These are phyloP conservation scores for Ceratobasidium sp. DNA, from an alignment of 1,284 basidiomycete species.

Conservation along the genomic window DNA sequence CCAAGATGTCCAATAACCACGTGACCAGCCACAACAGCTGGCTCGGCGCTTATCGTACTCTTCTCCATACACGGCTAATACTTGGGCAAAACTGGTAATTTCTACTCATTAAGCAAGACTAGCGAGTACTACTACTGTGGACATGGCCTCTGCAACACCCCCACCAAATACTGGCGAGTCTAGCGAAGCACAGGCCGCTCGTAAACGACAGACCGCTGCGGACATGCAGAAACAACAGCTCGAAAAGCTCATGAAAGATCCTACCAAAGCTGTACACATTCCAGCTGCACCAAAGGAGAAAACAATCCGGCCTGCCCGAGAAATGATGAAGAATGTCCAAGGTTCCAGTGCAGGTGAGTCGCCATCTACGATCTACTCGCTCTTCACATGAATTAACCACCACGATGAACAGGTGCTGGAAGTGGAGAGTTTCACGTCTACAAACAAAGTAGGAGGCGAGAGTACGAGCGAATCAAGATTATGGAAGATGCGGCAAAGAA, in stretches of 20 bases:
- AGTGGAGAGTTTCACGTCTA: slow-evolving; percentile 99
- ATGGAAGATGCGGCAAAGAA: slow-evolving; percentile 87
- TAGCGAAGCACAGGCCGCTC: slow-evolving; percentile 57
- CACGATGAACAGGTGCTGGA: slow-evolving; percentile 68
- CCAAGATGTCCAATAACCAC: not conserved
- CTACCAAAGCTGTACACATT: slow-evolving; percentile 80
- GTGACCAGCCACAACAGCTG: slow-evolving; percentile 21
- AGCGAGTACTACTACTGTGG: not conserved
- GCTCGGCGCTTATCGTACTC: slow-evolving; percentile 19
- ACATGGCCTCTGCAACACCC: slow-evolving; percentile 25
- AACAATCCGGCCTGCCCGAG: slow-evolving; percentile 79
- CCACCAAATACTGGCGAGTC: slow-evolving; percentile 9
- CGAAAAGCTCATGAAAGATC: slow-evolving; percentile 88
- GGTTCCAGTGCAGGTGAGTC: slow-evolving; percentile 81
- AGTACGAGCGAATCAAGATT: slow-evolving; percentile 93
- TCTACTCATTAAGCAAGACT: not conserved
- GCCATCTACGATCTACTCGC: too few species aligned
- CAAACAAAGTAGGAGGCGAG: slow-evolving; percentile 92
- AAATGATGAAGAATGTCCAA: slow-evolving; percentile 99
- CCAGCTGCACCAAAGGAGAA: slow-evolving; percentile 83
- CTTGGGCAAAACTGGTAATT: not conserved
- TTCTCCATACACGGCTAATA: not conserved
- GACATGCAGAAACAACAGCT: slow-evolving; percentile 83
- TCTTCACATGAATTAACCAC: not conserved
- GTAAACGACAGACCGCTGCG: slow-evolving; percentile 63